phyloP scores from a whole-genome alignment of 176 grass and related monocot genomes.

The Lolium rigidum region DNA sequence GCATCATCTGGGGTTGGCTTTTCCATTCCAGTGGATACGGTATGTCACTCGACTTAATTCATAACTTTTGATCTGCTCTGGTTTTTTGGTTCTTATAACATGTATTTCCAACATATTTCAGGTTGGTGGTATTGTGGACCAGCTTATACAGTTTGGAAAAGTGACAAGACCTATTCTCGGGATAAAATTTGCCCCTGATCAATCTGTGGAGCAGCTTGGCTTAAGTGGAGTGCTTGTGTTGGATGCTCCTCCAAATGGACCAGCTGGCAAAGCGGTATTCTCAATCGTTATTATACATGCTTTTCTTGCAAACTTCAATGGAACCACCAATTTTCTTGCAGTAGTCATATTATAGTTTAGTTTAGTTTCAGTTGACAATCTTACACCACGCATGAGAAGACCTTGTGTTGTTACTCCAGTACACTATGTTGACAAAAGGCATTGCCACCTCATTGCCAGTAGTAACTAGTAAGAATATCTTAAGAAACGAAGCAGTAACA shows the following conservation, averaged over 20 bases:
- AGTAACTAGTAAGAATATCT: not conserved
- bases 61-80: not conserved
- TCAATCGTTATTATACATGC: not conserved
- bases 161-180: conserved; percentile 99
- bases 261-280: conserved; percentile 96
- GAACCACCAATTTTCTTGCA: not conserved
- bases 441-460: not conserved
- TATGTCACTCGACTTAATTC: conserved; percentile 47
- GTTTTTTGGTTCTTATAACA: conserved; percentile 3
- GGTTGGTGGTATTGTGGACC: conserved; percentile 96
- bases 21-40: conserved; percentile 98
- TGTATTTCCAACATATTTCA: conserved; percentile 38
- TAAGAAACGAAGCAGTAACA: not conserved
- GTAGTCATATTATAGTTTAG: not conserved
- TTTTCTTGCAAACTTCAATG: conserved; percentile 2
- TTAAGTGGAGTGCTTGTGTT: conserved; percentile 95
- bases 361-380: not conserved
- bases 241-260: conserved; percentile 92
- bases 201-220: conserved; percentile 98
- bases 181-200: conserved; percentile 99
- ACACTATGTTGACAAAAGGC: not conserved
- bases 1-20: conserved; percentile 99
- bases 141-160: conserved; percentile 94
- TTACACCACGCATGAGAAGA: no score
- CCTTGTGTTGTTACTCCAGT: not conserved